These are phyloP conservation scores for Tremella mesenterica DNA, from an alignment of 768 basidiomycete species.

Conservation along the genomic window DNA sequence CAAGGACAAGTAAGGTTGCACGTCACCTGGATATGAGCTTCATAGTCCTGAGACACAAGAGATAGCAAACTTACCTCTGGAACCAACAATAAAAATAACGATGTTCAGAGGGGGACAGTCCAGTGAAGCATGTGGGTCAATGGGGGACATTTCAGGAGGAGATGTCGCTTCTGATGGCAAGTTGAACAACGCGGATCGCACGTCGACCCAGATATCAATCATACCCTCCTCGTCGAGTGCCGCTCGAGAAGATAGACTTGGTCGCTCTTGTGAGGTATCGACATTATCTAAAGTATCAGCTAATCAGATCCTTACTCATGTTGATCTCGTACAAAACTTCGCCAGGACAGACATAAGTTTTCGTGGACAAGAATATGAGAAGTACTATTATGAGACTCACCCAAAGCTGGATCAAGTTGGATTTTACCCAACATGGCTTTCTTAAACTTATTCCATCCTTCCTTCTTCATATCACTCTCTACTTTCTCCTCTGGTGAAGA, in stretches of 20 bases:
- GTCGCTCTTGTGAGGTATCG: conserved; percentile 21
- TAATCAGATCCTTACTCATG: too few species aligned
- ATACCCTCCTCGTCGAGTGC: conserved; percentile 34
- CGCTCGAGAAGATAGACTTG: conserved; percentile 33
- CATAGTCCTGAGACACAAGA: not conserved
- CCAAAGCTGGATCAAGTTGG: conserved; percentile 30
- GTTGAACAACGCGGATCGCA: conserved; percentile 52
- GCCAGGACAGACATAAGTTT: too few species aligned
- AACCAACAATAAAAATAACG: conserved; percentile 62
- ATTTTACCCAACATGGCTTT: conserved; percentile 19
- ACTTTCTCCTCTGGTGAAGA: too few species aligned
- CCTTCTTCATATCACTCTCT: conserved; percentile 8
- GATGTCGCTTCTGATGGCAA: conserved; percentile 50
- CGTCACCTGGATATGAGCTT: conserved; percentile 49
- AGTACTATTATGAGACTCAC: conserved; percentile 6
- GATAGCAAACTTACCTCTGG: conserved; percentile 50
- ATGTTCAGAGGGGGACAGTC: conserved; percentile 49
- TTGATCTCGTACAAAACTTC: not conserved
- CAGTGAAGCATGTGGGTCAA: conserved; percentile 30
- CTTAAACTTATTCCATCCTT: conserved; percentile 3
- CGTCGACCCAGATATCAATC: conserved; percentile 45
- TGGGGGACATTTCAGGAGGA: conserved; percentile 51
- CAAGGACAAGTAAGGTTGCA: conserved; percentile 59
- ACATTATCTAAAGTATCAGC: conserved; percentile 23
- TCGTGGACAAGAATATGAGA: not conserved